Evolutionary conservation across 768 basidiomycete species (phyloP), one percentile per base, ranked within the genome.

Genomic region (Tylopilus sp.): DNA sequence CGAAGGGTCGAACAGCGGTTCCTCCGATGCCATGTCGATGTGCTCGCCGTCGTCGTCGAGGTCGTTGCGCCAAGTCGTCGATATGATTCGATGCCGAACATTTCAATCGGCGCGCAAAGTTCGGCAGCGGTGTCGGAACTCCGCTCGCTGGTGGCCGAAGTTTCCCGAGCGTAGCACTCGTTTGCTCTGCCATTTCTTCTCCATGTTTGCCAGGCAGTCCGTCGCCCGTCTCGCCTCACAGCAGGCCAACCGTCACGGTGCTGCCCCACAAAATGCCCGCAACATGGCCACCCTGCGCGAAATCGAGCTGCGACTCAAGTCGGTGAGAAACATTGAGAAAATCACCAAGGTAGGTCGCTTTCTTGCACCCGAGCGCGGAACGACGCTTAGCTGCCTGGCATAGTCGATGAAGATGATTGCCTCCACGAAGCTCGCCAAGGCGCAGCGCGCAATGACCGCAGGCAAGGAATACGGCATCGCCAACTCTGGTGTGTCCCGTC

Each of bases 341-440:
- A 98, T 99, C 78, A 98, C 96, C 56, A 96, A 97, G 80, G 95
- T 92, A 59, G 59, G 81, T 62, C 55, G 45, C 30, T 26, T 57
- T 46, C 33, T 47, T 50, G 21, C 29, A 22, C 29, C 21, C 26
- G 19, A 41, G 38, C 10, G 13, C 2, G 29, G 16, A 21, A 37
- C 17, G 45, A 42, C 26, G 45, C 50, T 57, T 45, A 44, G 55
- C 41, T 9, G 44, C 16, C 17, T 31, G 42, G 33, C 67, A 14
- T 65, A 94, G 89, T 92, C 93, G 45, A 96, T 97, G 92, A 96
- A 97, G 82, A 95, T 99, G 84, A 96, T 98, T 80, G 96, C 95
- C 53, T 98, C 96, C 46, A 96, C 95, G 48, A 94, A 95, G 73
- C 86, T 99, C 31, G 83, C 86, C 64, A 94, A 96, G 76, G 97